Evolutionary conservation across 768 basidiomycete species (phyloP).

Genomic region (Gloeophyllum trabeum): DNA sequence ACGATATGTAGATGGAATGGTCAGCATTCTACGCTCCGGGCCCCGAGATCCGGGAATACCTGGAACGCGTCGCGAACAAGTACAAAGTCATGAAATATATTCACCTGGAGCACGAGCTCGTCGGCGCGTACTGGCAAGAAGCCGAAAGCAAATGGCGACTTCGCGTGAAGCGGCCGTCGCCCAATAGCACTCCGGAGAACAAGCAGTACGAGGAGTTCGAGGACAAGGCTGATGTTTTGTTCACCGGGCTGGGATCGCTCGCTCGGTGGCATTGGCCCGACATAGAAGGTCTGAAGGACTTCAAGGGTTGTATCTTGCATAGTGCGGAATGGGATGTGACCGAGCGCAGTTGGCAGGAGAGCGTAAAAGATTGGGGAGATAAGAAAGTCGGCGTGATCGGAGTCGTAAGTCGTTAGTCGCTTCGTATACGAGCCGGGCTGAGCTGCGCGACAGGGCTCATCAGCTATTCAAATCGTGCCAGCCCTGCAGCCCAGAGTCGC

Average conservation of each 20-base stretch:
- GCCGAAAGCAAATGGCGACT: constrained; percentile 2
- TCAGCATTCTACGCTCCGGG: constrained; percentile 50
- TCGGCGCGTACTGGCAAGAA: constrained; percentile 9
- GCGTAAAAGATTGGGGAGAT: constrained; percentile 34
- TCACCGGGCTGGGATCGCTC: constrained; percentile 40
- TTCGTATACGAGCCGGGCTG: no score
- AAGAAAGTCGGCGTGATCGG: constrained; percentile 50
- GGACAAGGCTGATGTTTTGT: constrained; percentile 44
- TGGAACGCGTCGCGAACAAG: constrained; percentile 42
- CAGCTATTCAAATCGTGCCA: constrained; percentile 50
- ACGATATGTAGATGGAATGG: constrained; percentile 37
- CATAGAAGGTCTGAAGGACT: constrained; percentile 43
- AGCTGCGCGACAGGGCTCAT: no score
- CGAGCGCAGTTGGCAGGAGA: constrained; percentile 28
- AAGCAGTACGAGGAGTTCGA: constrained; percentile 29
- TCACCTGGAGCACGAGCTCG: constrained; percentile 42
- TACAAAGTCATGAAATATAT: constrained; percentile 43
- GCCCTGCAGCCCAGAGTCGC: constrained; percentile 41
- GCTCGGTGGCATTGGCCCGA: constrained; percentile 61
- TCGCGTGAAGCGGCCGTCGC: neutral
- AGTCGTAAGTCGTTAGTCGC: no score
- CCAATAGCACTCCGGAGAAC: neutral
- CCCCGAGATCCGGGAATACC: constrained; percentile 43
- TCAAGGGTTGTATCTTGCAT: constrained; percentile 48
- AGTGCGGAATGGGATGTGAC: constrained; percentile 47